Conservation (phyloP, 2,329 filamentous ascomycete species). For the Ophiostoma sp. region DNA sequence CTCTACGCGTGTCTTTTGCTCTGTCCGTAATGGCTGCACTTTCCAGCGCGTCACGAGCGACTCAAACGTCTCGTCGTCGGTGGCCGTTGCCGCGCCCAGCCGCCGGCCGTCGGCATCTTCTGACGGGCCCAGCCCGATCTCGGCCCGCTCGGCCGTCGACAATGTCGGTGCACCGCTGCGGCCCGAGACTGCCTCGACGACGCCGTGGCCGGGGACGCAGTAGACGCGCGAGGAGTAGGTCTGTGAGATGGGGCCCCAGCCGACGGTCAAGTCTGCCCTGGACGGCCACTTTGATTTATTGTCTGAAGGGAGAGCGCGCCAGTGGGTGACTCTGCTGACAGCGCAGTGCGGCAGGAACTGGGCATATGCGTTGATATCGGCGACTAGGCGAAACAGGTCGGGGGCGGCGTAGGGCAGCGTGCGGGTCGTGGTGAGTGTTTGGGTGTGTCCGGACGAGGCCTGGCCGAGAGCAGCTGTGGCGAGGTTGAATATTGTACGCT, state of each 20-base stretch:
- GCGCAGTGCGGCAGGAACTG: conserved; percentile 90
- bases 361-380: conserved; percentile 79
- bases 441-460: conserved; percentile 35
- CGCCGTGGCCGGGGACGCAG: conserved; percentile 58
- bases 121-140: conserved; percentile 27
- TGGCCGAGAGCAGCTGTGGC: conserved; percentile 19
- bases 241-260: conserved; percentile 79
- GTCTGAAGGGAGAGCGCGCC: conserved; percentile 43
- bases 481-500: conserved; percentile 34
- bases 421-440: conserved; percentile 67
- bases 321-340: conserved; percentile 66
- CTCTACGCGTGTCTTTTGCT: conserved; percentile 59
- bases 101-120: conserved; percentile 22
- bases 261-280: conserved; percentile 72
- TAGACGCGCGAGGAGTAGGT: conserved; percentile 73
- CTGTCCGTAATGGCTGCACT: conserved; percentile 44
- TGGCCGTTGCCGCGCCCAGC: conserved; percentile 23
- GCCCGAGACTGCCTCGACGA: conserved; percentile 75
- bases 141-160: conserved; percentile 34
- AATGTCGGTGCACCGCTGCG: conserved; percentile 36
- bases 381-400: conserved; percentile 76
- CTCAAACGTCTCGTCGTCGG: conserved; percentile 50
- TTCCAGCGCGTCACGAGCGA: conserved; percentile 67
- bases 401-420: conserved; percentile 67
- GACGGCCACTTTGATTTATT: conserved; percentile 53